Base-by-base conservation (phyloP, 2,329 filamentous ascomycete genomes). In the Penicillium sp. region DNA sequence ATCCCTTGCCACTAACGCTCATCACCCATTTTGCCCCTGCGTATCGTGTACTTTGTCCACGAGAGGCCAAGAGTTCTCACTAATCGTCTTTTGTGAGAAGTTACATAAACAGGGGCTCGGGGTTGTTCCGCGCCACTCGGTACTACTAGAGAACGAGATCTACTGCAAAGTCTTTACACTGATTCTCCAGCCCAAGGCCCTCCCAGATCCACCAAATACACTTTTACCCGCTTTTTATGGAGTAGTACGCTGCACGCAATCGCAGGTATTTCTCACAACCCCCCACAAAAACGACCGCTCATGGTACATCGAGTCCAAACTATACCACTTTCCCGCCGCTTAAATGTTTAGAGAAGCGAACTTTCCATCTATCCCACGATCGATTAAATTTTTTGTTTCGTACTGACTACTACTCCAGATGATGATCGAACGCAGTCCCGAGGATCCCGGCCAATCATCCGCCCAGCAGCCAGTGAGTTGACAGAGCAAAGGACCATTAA, bases 401-500 rank as follows among this genome's bases (percentile, higher is more conserved):
- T 26, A 48, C 8, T 26, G 11, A 28, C 25, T 28, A 45, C 33
- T n/a, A 38, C 48, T 26, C 55, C 30, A 28, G 35, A 37, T 14
- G 40, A 35, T 14, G 38, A 49, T 30, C 51, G 16, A 19, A 16
- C 40, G 37, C 26, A 19, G n/a, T 43, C 42, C 45, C 51, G 33
- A 46, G 13, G 28, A 13, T 25, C 38, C 51, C 28, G 19, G 26
- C 55, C 55, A 58, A 58, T 52, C 38, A 52, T 3, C 40, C 38
- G 25, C 38, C 6, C 6, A 16, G 54, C 16, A 63, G 5, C 35
- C 62, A 58, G 30, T 59, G 16, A 55, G 19, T 40, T 49, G 43
- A 55, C 52, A 59, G 35, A 26, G 26, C 48, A 49, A 42, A 54
- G 45, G 7, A 28, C 45, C 45, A 48, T 42, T 42, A 53, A 63